Evolutionary conservation across 2,329 filamentous ascomycete genomes (phyloP), one percentile per base, ranked within the genome.

Genomic region (Venturia oleaginea): DNA sequence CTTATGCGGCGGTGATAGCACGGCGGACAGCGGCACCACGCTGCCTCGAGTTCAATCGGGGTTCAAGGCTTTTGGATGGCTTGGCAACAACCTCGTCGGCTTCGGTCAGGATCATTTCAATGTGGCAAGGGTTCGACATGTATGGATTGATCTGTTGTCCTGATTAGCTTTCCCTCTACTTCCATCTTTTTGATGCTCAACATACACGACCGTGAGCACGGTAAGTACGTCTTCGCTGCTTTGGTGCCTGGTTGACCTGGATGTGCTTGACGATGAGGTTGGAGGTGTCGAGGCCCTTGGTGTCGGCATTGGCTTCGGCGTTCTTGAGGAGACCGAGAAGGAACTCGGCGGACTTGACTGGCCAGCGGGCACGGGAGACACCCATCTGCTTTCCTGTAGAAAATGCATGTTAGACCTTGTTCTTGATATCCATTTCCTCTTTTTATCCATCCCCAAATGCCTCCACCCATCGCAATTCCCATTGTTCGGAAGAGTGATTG

Each of bases 101-200:
- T 87, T 99, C 95, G 77, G 93, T 96, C 74, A 99, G 87, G 87
- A 99, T 99, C 76, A 99, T 85, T 86, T 99, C 95, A 81, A 99
- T 96, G 89, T 99, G 94, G 90, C 93, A 99, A 73, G 94, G 94
- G 88, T 96, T 96, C 73, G 92, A 97, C 95, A 99, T 97, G 88
- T 97, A 99, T 70, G 94, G 94, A 89, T 99, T 99, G 85, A 99
- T 99, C 92, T 97, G 68, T 67, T 51, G 63, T 51, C 34, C 15
- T n/a, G 17, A 22, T 65, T 37, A 67, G 60, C 30, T 11, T 40
- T 60, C 15, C 46, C 10, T 32, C 63, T 22, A 17, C 51, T 30
- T 6, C 10, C 1, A 57, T 42, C 63, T 24, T 27, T 60, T 60
- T 65, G 60, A 42, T 19, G 59, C 68, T 15, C 27, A 63, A 91